Conservation (phyloP, 495 filamentous ascomycete genomes). For the Podospora comata region DNA sequence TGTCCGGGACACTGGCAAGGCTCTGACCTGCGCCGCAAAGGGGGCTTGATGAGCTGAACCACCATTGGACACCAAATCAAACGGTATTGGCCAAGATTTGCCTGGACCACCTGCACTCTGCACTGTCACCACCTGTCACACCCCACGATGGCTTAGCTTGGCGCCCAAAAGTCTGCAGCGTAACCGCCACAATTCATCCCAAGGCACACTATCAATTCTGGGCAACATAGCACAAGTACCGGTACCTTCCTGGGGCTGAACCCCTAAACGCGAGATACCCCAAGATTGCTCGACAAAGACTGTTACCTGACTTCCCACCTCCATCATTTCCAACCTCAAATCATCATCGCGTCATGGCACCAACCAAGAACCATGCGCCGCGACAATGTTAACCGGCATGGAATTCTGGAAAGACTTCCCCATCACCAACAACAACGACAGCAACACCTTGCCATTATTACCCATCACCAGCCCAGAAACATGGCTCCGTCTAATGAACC, state of each 20-base stretch:
- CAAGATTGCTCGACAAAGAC: neutral
- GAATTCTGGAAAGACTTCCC: conserved; percentile 5
- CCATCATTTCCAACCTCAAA: neutral
- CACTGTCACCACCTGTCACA: neutral
- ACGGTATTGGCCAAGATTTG: neutral
- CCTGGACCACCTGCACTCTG: neutral
- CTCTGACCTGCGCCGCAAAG: neutral
- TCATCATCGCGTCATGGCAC: neutral
- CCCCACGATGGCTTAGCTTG: neutral
- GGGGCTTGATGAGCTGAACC: neutral
- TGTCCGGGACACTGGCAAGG: neutral
- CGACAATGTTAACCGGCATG: neutral
- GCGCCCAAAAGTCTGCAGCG: neutral
- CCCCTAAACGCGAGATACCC: neutral
- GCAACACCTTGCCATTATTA: neutral
- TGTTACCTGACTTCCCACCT: neutral
- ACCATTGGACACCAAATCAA: neutral
- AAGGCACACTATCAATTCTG: neutral
- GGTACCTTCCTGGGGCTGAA: neutral
- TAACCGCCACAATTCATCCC: neutral
- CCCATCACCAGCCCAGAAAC: neutral
- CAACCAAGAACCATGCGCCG: neutral
- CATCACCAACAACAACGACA: neutral
- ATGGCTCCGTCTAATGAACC: neutral
- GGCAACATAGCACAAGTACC: neutral